A percentile compares a stretch with the other conserved stretches of the same genome.
phyloP scores from a whole-genome alignment of 164 flowering plant species.

The Cinnamomum micranthum region DNA sequence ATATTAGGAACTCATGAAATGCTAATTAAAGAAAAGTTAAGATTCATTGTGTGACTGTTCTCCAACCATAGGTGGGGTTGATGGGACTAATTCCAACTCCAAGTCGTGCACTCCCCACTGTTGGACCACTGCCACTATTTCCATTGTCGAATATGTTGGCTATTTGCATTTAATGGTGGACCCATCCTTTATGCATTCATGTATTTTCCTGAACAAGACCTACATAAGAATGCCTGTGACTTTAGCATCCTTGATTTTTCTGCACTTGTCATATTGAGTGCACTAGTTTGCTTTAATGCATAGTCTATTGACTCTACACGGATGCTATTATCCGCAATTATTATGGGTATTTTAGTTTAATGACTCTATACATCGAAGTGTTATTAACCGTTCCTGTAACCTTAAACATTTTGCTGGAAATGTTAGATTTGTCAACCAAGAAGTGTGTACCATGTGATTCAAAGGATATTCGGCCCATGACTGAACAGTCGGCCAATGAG shows the following conservation, averaged over 20 bases:
- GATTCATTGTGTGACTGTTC: no score
- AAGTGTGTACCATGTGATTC: conserved; percentile 89
- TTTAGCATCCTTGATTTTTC: not conserved
- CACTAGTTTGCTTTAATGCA: not conserved
- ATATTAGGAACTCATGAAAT: not conserved
- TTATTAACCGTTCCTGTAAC: not conserved
- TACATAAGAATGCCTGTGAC: not conserved
- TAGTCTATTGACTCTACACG: not conserved
- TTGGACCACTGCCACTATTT: no score
- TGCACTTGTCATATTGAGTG: not conserved
- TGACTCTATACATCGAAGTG: not conserved
- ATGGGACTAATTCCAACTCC: no score
- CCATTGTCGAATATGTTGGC: no score
- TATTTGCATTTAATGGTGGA: no score
- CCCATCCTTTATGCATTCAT: not conserved
- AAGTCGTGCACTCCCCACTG: no score
- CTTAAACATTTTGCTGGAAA: conserved; percentile 10
- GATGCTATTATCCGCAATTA: not conserved
- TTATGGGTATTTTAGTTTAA: not conserved
- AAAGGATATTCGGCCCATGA: conserved; percentile 74
- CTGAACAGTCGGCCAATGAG: conserved; percentile 59
- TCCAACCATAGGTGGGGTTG: no score
- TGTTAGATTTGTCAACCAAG: conserved; percentile 61
- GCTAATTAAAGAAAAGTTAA: no score
- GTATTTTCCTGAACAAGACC: not conserved